Evolutionary conservation across 805 yeast species (phyloP).

Genomic region (Kazachstania taianensis): DNA sequence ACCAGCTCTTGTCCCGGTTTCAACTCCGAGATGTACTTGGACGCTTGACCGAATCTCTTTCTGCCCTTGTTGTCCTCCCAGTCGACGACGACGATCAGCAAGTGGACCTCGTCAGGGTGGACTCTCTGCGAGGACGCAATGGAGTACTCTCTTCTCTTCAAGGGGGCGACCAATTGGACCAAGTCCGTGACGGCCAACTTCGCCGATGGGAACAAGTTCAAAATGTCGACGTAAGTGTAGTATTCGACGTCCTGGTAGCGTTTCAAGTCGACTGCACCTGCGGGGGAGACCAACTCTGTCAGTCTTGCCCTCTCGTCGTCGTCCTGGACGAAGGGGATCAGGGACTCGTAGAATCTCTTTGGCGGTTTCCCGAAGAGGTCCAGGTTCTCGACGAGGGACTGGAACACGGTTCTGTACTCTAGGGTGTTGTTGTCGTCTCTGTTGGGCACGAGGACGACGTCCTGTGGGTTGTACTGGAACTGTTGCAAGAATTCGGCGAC

Average conservation of each 20-base stretch:
- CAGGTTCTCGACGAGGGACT: conserved; percentile 66
- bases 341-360: conserved; percentile 80
- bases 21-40: conserved; percentile 78
- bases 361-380: conserved; percentile 94
- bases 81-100: conserved; percentile 90
- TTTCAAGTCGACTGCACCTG: conserved; percentile 79
- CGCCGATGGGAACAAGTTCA: conserved; percentile 70
- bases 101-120: conserved; percentile 84
- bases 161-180: conserved; percentile 64
- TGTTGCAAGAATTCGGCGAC: conserved; percentile 60
- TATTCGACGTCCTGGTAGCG: conserved; percentile 76
- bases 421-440: conserved; percentile 45
- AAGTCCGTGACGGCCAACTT: conserved; percentile 66
- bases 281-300: conserved; percentile 56
- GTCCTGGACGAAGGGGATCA: conserved; percentile 64
- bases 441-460: conserved; percentile 60
- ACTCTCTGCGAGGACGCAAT: conserved; percentile 92
- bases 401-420: conserved; percentile 77
- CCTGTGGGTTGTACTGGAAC: conserved; percentile 64
- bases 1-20: conserved; percentile 74
- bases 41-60: conserved; percentile 86
- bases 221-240: conserved; percentile 69
- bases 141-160: conserved; percentile 95
- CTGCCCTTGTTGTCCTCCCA: conserved; percentile 86
- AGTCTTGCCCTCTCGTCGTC: conserved; percentile 54